Base-by-base conservation (phyloP, 768 basidiomycete genomes). In the Boletus tomentosulus region DNA sequence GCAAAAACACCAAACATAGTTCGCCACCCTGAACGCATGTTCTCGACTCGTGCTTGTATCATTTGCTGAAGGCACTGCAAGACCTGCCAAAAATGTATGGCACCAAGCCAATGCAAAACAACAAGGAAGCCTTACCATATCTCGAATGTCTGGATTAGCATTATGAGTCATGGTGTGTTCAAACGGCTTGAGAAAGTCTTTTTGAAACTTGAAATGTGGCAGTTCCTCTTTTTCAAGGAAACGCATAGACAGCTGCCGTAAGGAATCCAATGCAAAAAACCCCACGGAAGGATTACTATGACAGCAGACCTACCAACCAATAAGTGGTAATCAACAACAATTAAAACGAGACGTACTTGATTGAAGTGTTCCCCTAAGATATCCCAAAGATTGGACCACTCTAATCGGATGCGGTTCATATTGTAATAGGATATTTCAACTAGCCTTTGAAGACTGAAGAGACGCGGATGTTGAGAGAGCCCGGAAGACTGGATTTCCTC, bases 391-490 rank as follows among this genome's bases (percentile, higher is more conserved):
- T 92, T 90, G 1, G 92, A 92, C 97, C 97, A 99, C 69, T 99
- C 97, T 46, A 99, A 74, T 71, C 97, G 91, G 66, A 99, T 98
- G 46, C 97, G 87, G 57, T 78, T 87, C 97, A 99, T 99, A 72
- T 99, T 99, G 74, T 99, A 99, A 71, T 99, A 99, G 9, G 95
- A 97, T 51, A 99, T 98, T 67, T 99, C 97, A 38, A 98, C 96
- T 34, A 99, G 78, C 73, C 98, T 99, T 71, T 98, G 95, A 53
- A 99, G 73, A 70, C 95, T 96, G 79, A 98, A 99, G 53, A 98
- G 76, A 25, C 97, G 85, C 1, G 97, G 96, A 67, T 93, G 89
- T 57, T 95, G 87, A 3, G 96, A 96, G 28, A 93, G 73, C 16
- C 94, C 94, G 0, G 97, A 98, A 1, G 94, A 95, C 69, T 97